Percentiles rank a stretch among this genome's conserved stretches.
Evolutionary conservation across 78 protist genomes (phyloP).

Genomic region (Mastigamoeba balamuthi): DNA sequence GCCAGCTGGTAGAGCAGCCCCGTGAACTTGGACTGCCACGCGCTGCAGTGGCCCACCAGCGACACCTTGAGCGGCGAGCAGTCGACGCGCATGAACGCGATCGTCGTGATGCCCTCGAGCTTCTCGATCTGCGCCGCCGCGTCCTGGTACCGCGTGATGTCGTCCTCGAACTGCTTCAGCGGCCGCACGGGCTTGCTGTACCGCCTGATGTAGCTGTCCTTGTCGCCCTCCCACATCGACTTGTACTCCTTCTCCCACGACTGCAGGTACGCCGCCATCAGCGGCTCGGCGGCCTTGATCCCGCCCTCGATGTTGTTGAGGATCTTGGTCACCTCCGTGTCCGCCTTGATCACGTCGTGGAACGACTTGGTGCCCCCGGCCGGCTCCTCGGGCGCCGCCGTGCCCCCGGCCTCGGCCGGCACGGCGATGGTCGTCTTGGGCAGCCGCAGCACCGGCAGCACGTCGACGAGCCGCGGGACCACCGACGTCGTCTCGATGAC

Average conservation of each 20-base stretch:
- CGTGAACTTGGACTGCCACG: constrained; percentile 44
- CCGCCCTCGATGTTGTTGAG: not conserved
- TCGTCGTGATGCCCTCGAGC: constrained; percentile 23
- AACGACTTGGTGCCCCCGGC: constrained; percentile 4
- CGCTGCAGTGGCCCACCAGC: constrained; percentile 31
- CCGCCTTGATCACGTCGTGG: constrained; percentile 2
- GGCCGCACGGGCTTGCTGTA: constrained; percentile 31
- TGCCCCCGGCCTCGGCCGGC: not conserved
- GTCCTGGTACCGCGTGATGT: constrained; percentile 39
- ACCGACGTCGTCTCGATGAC: not conserved
- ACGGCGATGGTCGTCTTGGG: too few species aligned
- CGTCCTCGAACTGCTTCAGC: constrained; percentile 31
- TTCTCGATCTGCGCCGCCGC: not conserved
- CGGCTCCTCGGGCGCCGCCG: not conserved
- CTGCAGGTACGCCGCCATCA: constrained; percentile 3
- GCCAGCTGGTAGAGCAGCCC: constrained; percentile 34
- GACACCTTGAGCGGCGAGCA: constrained; percentile 45
- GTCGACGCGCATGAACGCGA: constrained; percentile 56
- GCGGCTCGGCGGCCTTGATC: not conserved
- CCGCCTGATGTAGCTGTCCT: constrained; percentile 43
- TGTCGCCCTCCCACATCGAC: constrained; percentile 42
- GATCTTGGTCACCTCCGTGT: constrained; percentile 7
- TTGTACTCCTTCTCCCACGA: constrained; percentile 45
- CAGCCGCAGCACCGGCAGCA: not conserved
- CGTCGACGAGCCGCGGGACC: not conserved